Conservation (phyloP, 2,329 filamentous ascomycete genomes). For the Ascosphaera apis region DNA sequence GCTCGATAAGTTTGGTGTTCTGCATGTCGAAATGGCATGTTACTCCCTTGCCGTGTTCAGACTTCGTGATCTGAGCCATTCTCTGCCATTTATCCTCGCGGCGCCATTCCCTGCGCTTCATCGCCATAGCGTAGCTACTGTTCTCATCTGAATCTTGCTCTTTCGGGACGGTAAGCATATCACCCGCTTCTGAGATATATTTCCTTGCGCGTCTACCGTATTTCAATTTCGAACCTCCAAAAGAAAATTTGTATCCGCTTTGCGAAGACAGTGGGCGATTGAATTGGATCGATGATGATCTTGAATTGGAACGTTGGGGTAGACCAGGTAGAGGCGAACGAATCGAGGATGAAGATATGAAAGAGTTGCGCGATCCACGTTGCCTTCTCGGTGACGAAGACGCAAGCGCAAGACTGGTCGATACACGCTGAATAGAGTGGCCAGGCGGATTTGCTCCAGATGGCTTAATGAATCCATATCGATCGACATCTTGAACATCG, state of each 20-base stretch:
- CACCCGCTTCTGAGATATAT: slow-evolving; percentile 34
- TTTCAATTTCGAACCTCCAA: neutral
- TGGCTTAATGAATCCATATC: slow-evolving; percentile 40
- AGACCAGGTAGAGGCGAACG: neutral
- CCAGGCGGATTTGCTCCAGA: slow-evolving; percentile 12
- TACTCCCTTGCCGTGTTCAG: slow-evolving; percentile 34
- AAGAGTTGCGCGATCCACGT: slow-evolving; percentile 24
- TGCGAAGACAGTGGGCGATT: slow-evolving; percentile 23
- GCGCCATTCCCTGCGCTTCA: slow-evolving; percentile 35
- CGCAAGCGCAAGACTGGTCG: slow-evolving; percentile 33
- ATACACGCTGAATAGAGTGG: slow-evolving; percentile 31
- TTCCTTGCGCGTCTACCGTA: slow-evolving; percentile 9
- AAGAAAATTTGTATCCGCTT: slow-evolving; percentile 10
- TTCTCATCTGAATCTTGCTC: slow-evolving; percentile 27
- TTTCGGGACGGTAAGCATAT: slow-evolving; percentile 40
- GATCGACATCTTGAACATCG: slow-evolving; percentile 34
- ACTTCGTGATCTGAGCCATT: slow-evolving; percentile 33
- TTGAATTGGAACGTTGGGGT: neutral
- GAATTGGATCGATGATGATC: slow-evolving; percentile 17
- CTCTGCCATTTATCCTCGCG: slow-evolving; percentile 44
- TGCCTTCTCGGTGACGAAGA: slow-evolving; percentile 32
- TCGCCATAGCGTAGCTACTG: slow-evolving; percentile 22
- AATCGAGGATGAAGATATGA: neutral
- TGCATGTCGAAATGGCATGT: slow-evolving; percentile 57
- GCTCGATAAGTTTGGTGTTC: slow-evolving; percentile 64